phyloP scores from a whole-genome alignment of 257 asterid genomes.

The Petunia axillaris region DNA sequence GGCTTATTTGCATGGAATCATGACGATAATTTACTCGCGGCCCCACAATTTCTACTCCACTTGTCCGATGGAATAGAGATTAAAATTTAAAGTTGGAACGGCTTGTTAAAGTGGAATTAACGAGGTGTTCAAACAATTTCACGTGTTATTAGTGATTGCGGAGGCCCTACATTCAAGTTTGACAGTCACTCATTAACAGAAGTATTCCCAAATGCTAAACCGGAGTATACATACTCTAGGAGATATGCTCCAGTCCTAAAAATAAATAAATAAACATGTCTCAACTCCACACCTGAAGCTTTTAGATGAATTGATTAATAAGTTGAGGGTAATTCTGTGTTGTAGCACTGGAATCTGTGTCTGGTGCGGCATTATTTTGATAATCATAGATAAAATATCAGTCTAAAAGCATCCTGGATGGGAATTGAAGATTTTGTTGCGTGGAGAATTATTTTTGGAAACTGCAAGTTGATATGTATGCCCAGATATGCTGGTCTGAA shows the following conservation, averaged over 20 bases:
- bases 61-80: not conserved
- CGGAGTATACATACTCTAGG: too few species aligned
- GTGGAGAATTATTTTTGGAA: not conserved
- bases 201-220: not conserved
- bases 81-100: not conserved
- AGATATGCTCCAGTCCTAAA: not conserved
- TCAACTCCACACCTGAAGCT: not conserved
- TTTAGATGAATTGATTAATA: not conserved
- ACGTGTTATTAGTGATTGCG: not conserved
- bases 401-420: not conserved
- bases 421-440: not conserved
- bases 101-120: not conserved
- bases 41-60: not conserved
- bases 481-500: not conserved
- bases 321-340: not conserved
- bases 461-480: slow-evolving; percentile 8
- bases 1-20: not conserved
- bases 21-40: slow-evolving; percentile 1
- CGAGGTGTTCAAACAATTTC: not conserved
- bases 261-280: not conserved
- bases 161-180: not conserved
- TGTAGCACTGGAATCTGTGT: not conserved
- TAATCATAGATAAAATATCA: not conserved
- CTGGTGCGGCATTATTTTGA: not conserved
- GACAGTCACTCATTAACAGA: not conserved